Conservation (phyloP, 371 early-diverging fungal genomes). For the Zychaea mexicana region DNA sequence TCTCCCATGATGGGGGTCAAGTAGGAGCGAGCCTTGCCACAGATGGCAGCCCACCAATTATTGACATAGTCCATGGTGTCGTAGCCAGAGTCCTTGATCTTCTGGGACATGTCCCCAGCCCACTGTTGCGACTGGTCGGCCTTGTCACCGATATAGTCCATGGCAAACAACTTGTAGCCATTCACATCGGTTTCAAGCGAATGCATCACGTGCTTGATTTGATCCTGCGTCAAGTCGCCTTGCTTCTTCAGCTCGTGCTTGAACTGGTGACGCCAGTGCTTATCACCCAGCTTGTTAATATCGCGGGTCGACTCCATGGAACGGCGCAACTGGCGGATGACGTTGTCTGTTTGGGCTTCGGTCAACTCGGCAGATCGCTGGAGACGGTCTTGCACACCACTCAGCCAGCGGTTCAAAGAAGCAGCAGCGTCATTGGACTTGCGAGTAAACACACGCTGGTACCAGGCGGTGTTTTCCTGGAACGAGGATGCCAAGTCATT, state of each 20-base stretch:
- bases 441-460: constrained; percentile 31
- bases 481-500: constrained; percentile 32
- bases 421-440: constrained; percentile 15
- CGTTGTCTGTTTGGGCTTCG: constrained; percentile 27
- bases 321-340: constrained; percentile 25
- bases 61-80: constrained; percentile 8
- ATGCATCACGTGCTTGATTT: constrained; percentile 24
- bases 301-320: constrained; percentile 28
- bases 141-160: constrained; percentile 39
- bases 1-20: background rate
- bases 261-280: constrained; percentile 39
- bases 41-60: background rate
- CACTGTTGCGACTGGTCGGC: constrained; percentile 26
- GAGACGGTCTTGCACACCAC: constrained; percentile 28
- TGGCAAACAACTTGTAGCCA: constrained; percentile 51
- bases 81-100: constrained; percentile 10
- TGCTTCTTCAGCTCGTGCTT: constrained; percentile 29
- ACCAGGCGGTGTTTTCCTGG: constrained; percentile 28
- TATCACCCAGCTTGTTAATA: constrained; percentile 27
- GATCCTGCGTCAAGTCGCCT: constrained; percentile 33
- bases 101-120: constrained; percentile 9
- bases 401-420: constrained; percentile 36
- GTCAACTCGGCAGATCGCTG: constrained; percentile 30
- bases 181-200: constrained; percentile 32
- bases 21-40: background rate